Conservation (phyloP, 495 filamentous ascomycete species). For the Lophiostoma macrostomum region DNA sequence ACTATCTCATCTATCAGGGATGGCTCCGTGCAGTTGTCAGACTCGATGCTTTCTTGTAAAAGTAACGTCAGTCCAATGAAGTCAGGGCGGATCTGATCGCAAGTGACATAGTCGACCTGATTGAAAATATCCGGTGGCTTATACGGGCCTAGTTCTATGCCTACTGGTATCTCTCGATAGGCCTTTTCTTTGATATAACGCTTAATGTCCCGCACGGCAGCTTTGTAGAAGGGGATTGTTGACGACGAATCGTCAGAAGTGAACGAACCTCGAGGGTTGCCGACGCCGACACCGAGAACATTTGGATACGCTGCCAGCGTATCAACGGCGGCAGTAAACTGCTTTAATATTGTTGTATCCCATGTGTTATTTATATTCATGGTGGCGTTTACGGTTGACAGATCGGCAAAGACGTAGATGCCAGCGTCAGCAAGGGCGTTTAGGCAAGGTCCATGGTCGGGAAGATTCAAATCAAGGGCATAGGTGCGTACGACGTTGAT, state of each 20-base stretch:
- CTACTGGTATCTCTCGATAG: slow-evolving; percentile 1
- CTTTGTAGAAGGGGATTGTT: not conserved
- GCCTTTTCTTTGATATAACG: not conserved
- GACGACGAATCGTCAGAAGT: not conserved
- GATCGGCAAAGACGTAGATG: slow-evolving; percentile 6
- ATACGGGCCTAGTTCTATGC: not conserved
- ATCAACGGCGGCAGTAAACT: not conserved
- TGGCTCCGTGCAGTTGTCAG: not conserved
- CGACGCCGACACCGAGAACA: not conserved
- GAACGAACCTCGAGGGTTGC: not conserved
- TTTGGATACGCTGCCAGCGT: not conserved
- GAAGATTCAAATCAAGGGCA: slow-evolving; percentile 1
- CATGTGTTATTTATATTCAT: not conserved
- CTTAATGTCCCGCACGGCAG: not conserved
- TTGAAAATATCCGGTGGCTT: not conserved
- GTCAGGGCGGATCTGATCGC: not conserved
- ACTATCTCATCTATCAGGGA: not conserved
- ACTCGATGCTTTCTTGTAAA: not conserved
- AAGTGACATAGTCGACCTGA: not conserved
- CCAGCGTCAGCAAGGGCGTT: slow-evolving; percentile 10
- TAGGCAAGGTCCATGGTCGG: slow-evolving; percentile 6
- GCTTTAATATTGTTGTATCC: not conserved
- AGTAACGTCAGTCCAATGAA: not conserved
- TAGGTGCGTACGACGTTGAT: slow-evolving; percentile 3
- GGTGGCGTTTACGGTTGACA: not conserved